Conservation (phyloP, 2,329 filamentous ascomycete species). For the Fusarium illudens region DNA sequence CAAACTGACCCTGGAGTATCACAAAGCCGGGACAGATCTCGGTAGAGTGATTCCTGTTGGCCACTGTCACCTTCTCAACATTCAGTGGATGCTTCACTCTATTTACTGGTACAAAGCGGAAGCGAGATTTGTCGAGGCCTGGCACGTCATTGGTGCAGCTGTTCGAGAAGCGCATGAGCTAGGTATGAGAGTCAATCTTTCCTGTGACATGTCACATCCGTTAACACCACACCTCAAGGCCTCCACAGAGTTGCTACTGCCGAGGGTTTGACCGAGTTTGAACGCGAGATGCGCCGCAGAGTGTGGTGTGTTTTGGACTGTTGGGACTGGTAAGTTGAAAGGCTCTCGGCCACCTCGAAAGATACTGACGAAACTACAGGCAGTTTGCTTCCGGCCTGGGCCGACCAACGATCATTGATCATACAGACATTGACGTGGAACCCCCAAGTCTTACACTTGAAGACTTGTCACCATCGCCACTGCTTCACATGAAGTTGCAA, state of each 20-base stretch:
- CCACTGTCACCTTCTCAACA: constrained; percentile 44
- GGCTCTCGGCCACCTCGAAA: too few relatives aligned
- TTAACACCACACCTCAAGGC: constrained; percentile 27
- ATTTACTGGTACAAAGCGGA: constrained; percentile 50
- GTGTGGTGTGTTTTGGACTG: constrained; percentile 48
- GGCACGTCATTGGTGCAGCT: constrained; percentile 47
- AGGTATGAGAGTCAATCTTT: constrained; percentile 22
- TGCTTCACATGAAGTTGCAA: constrained; percentile 49
- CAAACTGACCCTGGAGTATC: constrained; percentile 44
- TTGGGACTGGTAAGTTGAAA: constrained; percentile 48
- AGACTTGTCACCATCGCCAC: constrained; percentile 44
- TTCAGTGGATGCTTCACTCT: constrained; percentile 48
- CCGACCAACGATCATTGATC: constrained; percentile 47
- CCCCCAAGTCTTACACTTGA: constrained; percentile 48
- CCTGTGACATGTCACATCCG: neutral
- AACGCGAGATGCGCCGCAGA: constrained; percentile 48
- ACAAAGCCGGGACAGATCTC: constrained; percentile 45
- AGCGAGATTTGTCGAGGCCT: constrained; percentile 46
- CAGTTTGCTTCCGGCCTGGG: constrained; percentile 47
- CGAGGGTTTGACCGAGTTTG: constrained; percentile 43
- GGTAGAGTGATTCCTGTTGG: constrained; percentile 45
- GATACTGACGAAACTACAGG: constrained; percentile 34
- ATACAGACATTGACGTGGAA: constrained; percentile 44
- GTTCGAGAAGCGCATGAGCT: constrained; percentile 48
- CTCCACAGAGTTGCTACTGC: constrained; percentile 42